Percentiles rank a stretch among this genome's conserved stretches.
Evolutionary conservation across 2,329 filamentous ascomycete species (phyloP).

Genomic region (Ilyonectria destructans): DNA sequence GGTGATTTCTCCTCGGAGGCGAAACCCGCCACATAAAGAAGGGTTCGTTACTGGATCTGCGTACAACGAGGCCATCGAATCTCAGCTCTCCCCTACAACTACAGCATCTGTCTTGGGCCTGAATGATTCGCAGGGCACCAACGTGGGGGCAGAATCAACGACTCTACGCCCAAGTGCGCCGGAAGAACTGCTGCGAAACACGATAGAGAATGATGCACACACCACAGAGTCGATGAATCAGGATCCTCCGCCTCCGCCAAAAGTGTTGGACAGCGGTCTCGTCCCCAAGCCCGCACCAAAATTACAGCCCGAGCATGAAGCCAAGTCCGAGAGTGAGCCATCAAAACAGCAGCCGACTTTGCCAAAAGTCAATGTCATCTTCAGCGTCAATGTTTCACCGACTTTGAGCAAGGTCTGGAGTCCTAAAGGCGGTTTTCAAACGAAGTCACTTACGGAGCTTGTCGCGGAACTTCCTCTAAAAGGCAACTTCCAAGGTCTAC

Average conservation of each 20-base stretch:
- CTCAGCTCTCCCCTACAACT: neutral
- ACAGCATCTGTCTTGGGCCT: neutral
- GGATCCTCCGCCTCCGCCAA: neutral
- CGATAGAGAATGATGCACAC: neutral
- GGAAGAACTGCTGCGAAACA: neutral
- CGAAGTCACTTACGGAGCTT: constrained; percentile 6
- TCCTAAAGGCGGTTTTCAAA: constrained; percentile 2
- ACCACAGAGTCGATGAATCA: neutral
- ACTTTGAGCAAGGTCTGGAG: neutral
- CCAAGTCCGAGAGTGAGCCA: neutral
- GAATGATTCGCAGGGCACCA: neutral
- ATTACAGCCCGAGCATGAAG: neutral
- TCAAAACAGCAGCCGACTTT: neutral
- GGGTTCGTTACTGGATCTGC: neutral
- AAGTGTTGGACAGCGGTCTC: neutral
- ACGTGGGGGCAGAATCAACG: neutral
- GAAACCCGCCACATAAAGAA: neutral
- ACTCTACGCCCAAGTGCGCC: neutral
- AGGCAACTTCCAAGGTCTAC: neutral
- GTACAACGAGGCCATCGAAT: neutral
- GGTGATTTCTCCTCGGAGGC: neutral
- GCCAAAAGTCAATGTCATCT: neutral
- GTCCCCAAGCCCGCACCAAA: neutral
- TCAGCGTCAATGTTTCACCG: constrained; percentile 14
- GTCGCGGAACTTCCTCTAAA: neutral